Percentiles rank a stretch among this genome's conserved stretches.
These are phyloP conservation scores for Ilyonectria destructans DNA, from an alignment of 2,329 filamentous ascomycete species.

Conservation along the genomic window DNA sequence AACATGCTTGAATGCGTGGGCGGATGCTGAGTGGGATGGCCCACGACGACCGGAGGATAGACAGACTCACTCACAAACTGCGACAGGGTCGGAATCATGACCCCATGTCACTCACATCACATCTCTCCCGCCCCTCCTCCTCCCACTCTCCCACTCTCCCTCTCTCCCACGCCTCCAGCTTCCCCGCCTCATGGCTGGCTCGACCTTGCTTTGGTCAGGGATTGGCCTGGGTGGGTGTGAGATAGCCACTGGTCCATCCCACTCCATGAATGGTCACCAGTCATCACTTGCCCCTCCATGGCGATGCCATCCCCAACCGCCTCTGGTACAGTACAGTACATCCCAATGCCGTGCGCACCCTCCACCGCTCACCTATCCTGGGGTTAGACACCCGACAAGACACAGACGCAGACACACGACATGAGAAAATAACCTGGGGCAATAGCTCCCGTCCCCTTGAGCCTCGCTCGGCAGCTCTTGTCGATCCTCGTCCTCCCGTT, in stretches of 20 bases:
- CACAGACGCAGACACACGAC: constrained; percentile 5
- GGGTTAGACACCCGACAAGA: constrained; percentile 10
- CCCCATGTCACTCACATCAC: constrained; percentile 30
- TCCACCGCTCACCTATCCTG: constrained; percentile 15
- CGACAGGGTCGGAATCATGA: constrained; percentile 14
- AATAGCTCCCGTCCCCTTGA: constrained; percentile 13
- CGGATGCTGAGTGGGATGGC: constrained; percentile 5
- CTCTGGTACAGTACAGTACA: constrained; percentile 16
- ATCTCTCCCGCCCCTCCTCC: constrained; percentile 30
- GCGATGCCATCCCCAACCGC: constrained; percentile 25
- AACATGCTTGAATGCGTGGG: constrained; percentile 2
- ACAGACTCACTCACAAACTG: constrained; percentile 9
- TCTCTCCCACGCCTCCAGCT: constrained; percentile 16
- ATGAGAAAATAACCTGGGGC: constrained; percentile 21
- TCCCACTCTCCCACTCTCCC: constrained; percentile 14
- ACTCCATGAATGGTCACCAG: constrained; percentile 29
- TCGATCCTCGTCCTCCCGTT: constrained; percentile 20
- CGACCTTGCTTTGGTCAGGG: constrained; percentile 12
- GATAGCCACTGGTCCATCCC: constrained; percentile 16
- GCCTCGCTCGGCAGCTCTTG: constrained; percentile 25
- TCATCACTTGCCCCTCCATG: constrained; percentile 15
- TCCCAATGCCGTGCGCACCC: constrained; percentile 27
- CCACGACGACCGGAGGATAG: not conserved
- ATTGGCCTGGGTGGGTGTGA: constrained; percentile 20
- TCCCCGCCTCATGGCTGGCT: constrained; percentile 14